Conservation (phyloP, 306 rosid species). For the Prunus dulcis region DNA sequence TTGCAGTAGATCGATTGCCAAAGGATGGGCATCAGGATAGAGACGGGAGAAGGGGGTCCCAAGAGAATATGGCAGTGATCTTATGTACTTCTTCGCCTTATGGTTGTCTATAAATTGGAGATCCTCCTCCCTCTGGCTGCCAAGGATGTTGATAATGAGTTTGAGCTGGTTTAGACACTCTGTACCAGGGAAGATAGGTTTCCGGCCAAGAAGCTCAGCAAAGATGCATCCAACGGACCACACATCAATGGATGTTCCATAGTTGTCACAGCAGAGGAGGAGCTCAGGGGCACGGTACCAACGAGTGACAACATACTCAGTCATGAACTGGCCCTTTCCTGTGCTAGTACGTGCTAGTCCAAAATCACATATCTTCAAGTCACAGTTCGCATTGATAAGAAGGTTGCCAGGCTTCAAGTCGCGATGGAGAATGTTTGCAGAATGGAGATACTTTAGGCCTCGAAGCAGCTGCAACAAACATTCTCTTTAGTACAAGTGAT, state of each 20-base stretch:
- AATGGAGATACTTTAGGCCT: constrained; percentile 89
- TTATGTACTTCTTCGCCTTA: constrained; percentile 73
- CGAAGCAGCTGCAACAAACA: constrained; percentile 70
- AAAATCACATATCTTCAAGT: constrained; percentile 90
- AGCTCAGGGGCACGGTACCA: constrained; percentile 98
- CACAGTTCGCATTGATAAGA: constrained; percentile 88
- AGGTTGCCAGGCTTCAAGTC: constrained; percentile 97
- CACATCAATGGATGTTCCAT: constrained; percentile 84
- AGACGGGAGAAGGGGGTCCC: constrained; percentile 62
- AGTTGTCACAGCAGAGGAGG: constrained; percentile 90
- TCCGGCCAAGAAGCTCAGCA: constrained; percentile 87
- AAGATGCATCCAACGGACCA: constrained; percentile 98
- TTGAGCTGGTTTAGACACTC: constrained; percentile 90
- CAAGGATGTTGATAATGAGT: constrained; percentile 74
- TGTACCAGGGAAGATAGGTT: constrained; percentile 82
- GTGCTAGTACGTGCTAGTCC: constrained; percentile 85
- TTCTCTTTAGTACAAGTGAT: constrained; percentile 29
- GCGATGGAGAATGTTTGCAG: constrained; percentile 93
- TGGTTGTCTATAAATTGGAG: constrained; percentile 81
- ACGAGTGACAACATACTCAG: constrained; percentile 94
- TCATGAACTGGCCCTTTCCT: constrained; percentile 86
- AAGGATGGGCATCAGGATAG: constrained; percentile 75
- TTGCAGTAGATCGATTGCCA: constrained; percentile 75
- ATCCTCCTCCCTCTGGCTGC: constrained; percentile 92
- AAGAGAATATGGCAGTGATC: constrained; percentile 53